Evolutionary conservation across 441 rosid species (phyloP).

Genomic region (Arabidopsis hybrid): DNA sequence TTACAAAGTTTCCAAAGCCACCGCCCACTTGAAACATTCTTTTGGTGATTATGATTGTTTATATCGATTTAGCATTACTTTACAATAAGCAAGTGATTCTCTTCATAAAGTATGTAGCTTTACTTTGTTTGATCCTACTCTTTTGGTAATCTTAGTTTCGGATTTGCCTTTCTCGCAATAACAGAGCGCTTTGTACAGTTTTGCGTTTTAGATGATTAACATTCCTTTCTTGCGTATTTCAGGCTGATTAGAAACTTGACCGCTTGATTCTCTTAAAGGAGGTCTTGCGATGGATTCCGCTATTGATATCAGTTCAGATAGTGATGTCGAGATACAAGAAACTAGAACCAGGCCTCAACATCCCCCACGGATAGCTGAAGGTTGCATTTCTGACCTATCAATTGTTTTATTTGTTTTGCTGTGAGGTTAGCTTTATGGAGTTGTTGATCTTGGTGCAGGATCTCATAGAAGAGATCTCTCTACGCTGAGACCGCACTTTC

Average conservation of each 20-base stretch:
- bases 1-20: not conserved
- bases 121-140: slow-evolving; percentile 1
- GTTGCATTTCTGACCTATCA: slow-evolving; percentile 34
- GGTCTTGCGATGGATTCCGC: slow-evolving; percentile 46
- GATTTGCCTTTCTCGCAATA: not conserved
- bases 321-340: slow-evolving; percentile 56
- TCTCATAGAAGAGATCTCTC: slow-evolving; percentile 41
- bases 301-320: slow-evolving; percentile 67
- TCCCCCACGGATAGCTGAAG: slow-evolving; percentile 54
- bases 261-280: not conserved
- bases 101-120: slow-evolving; percentile 12
- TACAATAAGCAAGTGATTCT: not conserved
- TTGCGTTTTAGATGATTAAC: too few relatives aligned
- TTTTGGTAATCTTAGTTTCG: slow-evolving; percentile 13
- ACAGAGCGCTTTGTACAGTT: too few relatives aligned
- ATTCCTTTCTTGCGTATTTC: slow-evolving; percentile 24
- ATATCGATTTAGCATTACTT: not conserved
- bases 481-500: slow-evolving; percentile 37
- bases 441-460: slow-evolving; percentile 45
- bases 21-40: not conserved
- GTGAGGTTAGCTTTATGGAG: slow-evolving; percentile 12
- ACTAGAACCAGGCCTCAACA: slow-evolving; percentile 46
- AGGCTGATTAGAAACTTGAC: slow-evolving; percentile 41
- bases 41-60: slow-evolving; percentile 16
- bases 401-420: slow-evolving; percentile 5